Base-by-base conservation (phyloP, 1,139 yeast genomes). In the Diutina siamensis region DNA sequence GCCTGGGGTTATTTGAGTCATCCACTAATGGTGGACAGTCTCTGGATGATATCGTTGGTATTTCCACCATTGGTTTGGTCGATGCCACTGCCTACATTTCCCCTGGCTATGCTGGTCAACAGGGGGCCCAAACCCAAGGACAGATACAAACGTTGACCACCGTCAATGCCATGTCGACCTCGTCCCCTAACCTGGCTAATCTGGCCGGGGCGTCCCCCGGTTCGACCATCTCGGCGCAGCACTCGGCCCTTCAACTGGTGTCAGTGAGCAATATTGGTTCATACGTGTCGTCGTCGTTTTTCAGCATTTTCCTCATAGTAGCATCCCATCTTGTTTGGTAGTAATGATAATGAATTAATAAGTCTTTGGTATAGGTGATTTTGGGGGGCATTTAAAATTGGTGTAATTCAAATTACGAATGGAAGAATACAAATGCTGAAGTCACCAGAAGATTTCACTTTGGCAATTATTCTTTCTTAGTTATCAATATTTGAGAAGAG, bases 61-160 rank as follows among this genome's bases (percentile, higher is more conserved):
- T 38, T 8, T 12, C 31, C n/a, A 38, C 40, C 15, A 10, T 25
- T 25, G 32, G 42, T 12, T 25, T 38, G 20, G 42, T 38, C 12
- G 21, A 38, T 13, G 32, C 42, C n/a, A 38, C 31, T 25, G 32
- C 31, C 7, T 38, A 22, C 15, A 32, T 38, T 4, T n/a, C 32
- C 8, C 42, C 42, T 12, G 33, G 33, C 8, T 38, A 20, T 25
- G 42, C 32, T 15, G 42, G 42, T 22, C 42, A 38, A 25, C 42
- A 38, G 9, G 42, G 42, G 21, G 42, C 42, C 15, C 42, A 38
- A 25, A 38, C 42, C 21, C 42, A 38, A 25, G 42, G 42, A 1
- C 42, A 38, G 22, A 38, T 38, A n/a, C 42, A 38, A 25, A 22
- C 32, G 8, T 38, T 38, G 5, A 38, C 42, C n/a, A 38, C 42